phyloP scores from a whole-genome alignment of 106 monocot genomes.

The Dendrobium chrysotoxum region DNA sequence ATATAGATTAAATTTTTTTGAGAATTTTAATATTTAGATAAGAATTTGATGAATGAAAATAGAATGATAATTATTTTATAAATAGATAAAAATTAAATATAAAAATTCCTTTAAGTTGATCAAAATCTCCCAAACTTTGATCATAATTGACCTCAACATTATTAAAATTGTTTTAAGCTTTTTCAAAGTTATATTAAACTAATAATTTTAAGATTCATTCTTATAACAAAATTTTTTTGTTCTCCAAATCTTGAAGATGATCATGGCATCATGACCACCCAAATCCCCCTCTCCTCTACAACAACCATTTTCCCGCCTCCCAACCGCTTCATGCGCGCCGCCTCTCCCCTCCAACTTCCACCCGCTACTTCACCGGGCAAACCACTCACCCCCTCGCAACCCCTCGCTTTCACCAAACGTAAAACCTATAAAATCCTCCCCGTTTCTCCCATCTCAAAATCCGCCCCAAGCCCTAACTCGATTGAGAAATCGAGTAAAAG shows the following conservation, averaged over 20 bases:
- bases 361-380: neutral
- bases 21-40: no score
- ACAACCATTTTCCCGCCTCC: no score
- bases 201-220: neutral
- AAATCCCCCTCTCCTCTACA: neutral
- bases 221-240: neutral
- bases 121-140: no score
- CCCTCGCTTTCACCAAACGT: neutral
- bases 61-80: no score
- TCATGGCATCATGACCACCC: neutral
- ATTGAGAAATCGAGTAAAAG: neutral
- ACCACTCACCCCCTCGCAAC: neutral
- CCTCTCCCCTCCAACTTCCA: neutral
- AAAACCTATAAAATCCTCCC: neutral
- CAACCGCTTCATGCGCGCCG: neutral
- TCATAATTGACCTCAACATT: neutral
- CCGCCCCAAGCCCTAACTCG: neutral
- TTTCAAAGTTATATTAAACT: neutral
- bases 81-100: neutral
- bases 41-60: no score
- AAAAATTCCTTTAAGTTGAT: neutral
- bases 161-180: neutral
- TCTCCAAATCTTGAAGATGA: no score
- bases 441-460: neutral
- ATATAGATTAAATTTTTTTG: no score